These are phyloP conservation scores for Globisporangium irregulare DNA, from an alignment of 352 stramenopile genomes.

Conservation along the genomic window DNA sequence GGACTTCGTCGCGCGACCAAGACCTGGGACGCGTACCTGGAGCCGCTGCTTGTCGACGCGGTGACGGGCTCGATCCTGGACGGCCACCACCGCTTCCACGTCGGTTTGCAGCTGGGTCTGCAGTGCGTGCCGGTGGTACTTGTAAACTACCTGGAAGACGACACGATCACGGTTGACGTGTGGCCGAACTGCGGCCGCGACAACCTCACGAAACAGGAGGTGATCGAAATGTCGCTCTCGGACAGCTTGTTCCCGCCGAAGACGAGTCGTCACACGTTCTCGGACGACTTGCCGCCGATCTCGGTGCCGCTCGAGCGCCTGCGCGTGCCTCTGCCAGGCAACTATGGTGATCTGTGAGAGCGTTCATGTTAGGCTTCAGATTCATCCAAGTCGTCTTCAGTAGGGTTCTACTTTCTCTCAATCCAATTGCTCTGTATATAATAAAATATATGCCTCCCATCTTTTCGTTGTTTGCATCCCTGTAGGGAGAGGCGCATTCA, in stretches of 20 bases:
- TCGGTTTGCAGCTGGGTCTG: slow-evolving; percentile 69
- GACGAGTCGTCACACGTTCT: slow-evolving; percentile 84
- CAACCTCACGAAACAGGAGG: slow-evolving; percentile 76
- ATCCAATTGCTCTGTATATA: slow-evolving; percentile 1
- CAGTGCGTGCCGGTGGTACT: slow-evolving; percentile 70
- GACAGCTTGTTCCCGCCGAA: slow-evolving; percentile 82
- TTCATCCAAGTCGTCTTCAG: not conserved
- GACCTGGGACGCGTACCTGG: slow-evolving; percentile 79
- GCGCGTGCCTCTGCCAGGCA: slow-evolving; percentile 34
- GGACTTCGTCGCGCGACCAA: slow-evolving; percentile 71
- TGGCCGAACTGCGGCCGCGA: slow-evolving; percentile 84
- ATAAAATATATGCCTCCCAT: slow-evolving; percentile 3
- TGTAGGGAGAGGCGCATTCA: not conserved
- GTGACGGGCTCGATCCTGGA: slow-evolving; percentile 78
- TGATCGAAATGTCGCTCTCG: slow-evolving; percentile 83
- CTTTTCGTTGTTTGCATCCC: not conserved
- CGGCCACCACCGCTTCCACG: slow-evolving; percentile 82
- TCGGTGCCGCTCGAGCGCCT: slow-evolving; percentile 69
- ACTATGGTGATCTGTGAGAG: slow-evolving; percentile 35
- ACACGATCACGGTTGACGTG: slow-evolving; percentile 82
- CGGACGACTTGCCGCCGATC: slow-evolving; percentile 80
- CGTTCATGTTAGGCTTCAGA: not conserved
- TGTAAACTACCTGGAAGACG: slow-evolving; percentile 81
- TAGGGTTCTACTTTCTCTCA: not conserved
- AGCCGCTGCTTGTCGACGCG: slow-evolving; percentile 75